These are phyloP conservation scores for Phytophthora ohioensis DNA, from an alignment of 352 stramenopile genomes.

Conservation along the genomic window DNA sequence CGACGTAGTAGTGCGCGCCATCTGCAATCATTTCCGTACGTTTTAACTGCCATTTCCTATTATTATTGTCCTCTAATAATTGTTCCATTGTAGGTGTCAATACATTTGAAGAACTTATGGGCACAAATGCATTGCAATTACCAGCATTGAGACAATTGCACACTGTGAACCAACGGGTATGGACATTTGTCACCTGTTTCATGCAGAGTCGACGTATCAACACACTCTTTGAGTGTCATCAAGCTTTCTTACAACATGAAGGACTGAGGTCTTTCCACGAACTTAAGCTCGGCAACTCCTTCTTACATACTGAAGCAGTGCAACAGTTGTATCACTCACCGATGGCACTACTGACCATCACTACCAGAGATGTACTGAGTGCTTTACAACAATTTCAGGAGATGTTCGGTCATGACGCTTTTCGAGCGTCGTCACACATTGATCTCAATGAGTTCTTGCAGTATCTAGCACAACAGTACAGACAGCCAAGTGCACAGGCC, in stretches of 20 bases:
- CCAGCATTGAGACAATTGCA: slow-evolving; percentile 65
- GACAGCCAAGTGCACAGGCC: slow-evolving; percentile 61
- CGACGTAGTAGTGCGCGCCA: slow-evolving; percentile 52
- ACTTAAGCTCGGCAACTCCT: slow-evolving; percentile 83
- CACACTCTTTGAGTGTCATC: slow-evolving; percentile 79
- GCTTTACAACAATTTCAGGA: slow-evolving; percentile 74
- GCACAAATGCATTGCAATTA: slow-evolving; percentile 50
- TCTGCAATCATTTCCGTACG: slow-evolving; percentile 75
- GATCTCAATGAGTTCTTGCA: slow-evolving; percentile 77
- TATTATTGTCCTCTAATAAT: slow-evolving; percentile 6
- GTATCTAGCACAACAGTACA: slow-evolving; percentile 76
- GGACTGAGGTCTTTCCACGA: slow-evolving; percentile 68
- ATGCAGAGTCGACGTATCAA: slow-evolving; percentile 75
- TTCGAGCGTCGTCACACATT: slow-evolving; percentile 62
- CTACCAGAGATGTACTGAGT: slow-evolving; percentile 73
- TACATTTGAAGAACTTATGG: slow-evolving; percentile 67
- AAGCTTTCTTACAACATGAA: slow-evolving; percentile 73
- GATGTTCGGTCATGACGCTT: slow-evolving; percentile 72
- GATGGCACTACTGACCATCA: slow-evolving; percentile 55
- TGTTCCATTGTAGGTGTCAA: slow-evolving; percentile 42
- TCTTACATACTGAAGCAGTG: slow-evolving; percentile 81
- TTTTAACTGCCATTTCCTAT: slow-evolving; percentile 1
- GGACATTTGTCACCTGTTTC: slow-evolving; percentile 85
- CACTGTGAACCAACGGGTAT: slow-evolving; percentile 76
- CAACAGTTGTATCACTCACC: slow-evolving; percentile 70